phyloP scores from a whole-genome alignment of 345 rosid genomes.

The Fremontodendron californicum region DNA sequence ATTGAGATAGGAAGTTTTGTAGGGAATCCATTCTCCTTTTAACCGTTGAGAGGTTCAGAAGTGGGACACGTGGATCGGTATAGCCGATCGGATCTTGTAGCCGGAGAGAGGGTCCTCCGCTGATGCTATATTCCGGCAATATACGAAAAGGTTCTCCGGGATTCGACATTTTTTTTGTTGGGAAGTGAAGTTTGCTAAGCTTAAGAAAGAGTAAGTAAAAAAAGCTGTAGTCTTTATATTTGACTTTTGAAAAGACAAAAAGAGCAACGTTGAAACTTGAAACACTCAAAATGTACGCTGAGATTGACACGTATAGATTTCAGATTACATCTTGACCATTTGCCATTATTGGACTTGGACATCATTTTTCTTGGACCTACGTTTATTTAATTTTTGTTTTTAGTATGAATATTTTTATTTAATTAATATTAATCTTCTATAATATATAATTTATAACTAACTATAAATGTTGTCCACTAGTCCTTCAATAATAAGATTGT shows the following conservation, averaged over 20 bases:
- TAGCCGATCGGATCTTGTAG: neutral
- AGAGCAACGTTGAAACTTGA: neutral
- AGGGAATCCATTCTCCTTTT: slow-evolving; percentile 43
- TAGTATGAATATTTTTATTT: too few relatives aligned
- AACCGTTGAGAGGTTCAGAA: slow-evolving; percentile 36
- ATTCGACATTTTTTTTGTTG: slow-evolving; percentile 22
- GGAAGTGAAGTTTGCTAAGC: neutral
- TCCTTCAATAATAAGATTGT: too few relatives aligned
- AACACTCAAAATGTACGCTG: neutral
- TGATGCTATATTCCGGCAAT: slow-evolving; percentile 1
- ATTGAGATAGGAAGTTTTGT: slow-evolving; percentile 36
- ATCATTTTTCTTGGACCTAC: neutral
- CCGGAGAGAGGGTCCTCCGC: neutral
- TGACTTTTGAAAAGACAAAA: neutral
- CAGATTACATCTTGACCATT: neutral
- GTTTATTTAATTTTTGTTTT: too few relatives aligned
- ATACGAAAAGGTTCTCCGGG: neutral
- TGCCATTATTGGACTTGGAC: neutral
- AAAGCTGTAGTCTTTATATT: neutral
- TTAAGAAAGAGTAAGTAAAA: neutral
- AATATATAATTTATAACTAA: too few relatives aligned
- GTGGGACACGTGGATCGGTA: slow-evolving; percentile 24
- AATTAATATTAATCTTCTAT: too few relatives aligned
- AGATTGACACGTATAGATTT: neutral
- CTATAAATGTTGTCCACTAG: too few relatives aligned